Evolutionary conservation across 352 stramenopile genomes (phyloP).

Genomic region (Vaucheria bursata): DNA sequence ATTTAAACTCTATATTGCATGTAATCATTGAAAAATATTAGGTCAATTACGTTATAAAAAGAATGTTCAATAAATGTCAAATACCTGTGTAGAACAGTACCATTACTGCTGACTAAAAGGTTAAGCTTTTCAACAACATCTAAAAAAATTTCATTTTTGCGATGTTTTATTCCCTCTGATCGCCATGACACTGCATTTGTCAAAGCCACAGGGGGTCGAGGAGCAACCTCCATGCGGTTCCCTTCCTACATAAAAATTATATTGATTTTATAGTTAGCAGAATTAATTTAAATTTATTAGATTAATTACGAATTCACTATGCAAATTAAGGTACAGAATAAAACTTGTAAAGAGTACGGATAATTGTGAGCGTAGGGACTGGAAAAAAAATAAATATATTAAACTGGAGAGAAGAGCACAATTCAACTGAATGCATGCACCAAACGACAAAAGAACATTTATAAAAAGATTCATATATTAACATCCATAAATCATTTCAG

Average conservation of each 20-base stretch:
- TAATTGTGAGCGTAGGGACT: neutral
- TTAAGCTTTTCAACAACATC: constrained; percentile 97
- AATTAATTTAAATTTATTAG: constrained; percentile 45
- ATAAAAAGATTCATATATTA: too few relatives aligned
- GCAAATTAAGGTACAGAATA: neutral
- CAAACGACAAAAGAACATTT: too few relatives aligned
- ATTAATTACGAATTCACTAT: neutral
- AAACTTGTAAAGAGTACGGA: neutral
- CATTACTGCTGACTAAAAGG: constrained; percentile 87
- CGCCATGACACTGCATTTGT: constrained; percentile 98
- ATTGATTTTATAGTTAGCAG: constrained; percentile 90
- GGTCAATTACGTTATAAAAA: too few relatives aligned
- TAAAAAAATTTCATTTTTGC: constrained; percentile 99
- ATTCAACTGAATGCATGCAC: too few relatives aligned
- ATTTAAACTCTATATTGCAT: too few relatives aligned
- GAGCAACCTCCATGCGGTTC: constrained; percentile 77
- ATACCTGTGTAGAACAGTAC: constrained; percentile 86
- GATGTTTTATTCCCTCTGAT: constrained; percentile 97
- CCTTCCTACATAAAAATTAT: too few relatives aligned
- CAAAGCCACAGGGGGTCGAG: constrained; percentile 82
- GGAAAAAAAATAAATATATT: neutral
- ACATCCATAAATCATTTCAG: too few relatives aligned
- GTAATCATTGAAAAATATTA: too few relatives aligned
- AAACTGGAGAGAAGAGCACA: too few relatives aligned
- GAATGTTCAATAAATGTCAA: too few relatives aligned